Evolutionary conservation across 768 basidiomycete species (phyloP).

Genomic region (Phaeolepiota aurea): DNA sequence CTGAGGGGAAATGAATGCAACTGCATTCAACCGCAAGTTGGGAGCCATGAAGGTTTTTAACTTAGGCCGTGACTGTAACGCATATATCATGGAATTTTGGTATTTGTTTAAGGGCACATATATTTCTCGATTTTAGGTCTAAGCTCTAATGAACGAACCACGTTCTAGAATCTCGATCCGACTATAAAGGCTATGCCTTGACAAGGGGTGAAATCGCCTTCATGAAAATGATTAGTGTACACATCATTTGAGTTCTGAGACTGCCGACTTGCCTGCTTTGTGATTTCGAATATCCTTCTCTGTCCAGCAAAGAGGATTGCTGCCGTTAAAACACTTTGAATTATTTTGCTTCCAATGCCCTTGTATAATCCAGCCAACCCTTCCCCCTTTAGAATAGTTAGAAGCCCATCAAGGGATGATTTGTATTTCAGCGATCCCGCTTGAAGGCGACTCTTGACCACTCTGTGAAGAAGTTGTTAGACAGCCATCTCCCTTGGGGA

Average conservation of each 20-base stretch:
- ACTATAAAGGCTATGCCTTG: background rate
- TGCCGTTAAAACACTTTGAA: conserved; percentile 89
- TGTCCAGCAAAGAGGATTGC: conserved; percentile 92
- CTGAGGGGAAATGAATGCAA: conserved; percentile 79
- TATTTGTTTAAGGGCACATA: too few species aligned
- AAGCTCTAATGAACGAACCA: too few species aligned
- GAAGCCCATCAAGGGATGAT: conserved; percentile 70
- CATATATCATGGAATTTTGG: background rate
- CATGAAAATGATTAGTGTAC: background rate
- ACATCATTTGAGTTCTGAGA: background rate
- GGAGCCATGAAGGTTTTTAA: conserved; percentile 43
- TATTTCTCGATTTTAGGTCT: too few species aligned
- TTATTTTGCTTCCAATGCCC: conserved; percentile 80
- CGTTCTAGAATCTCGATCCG: too few species aligned
- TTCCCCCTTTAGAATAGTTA: conserved; percentile 71
- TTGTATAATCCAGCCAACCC: conserved; percentile 80
- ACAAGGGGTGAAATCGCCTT: conserved; percentile 1
- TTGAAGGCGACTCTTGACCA: conserved; percentile 75
- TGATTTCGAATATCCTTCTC: conserved; percentile 70
- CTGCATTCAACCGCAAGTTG: conserved; percentile 66
- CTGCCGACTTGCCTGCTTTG: conserved; percentile 37
- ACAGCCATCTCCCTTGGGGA: too few species aligned
- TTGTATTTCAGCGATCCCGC: conserved; percentile 70
- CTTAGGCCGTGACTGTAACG: too few species aligned
- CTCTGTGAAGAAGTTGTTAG: conserved; percentile 25